Evolutionary conservation across 2,329 filamentous ascomycete genomes (phyloP).

Genomic region (Diaporthe eres): DNA sequence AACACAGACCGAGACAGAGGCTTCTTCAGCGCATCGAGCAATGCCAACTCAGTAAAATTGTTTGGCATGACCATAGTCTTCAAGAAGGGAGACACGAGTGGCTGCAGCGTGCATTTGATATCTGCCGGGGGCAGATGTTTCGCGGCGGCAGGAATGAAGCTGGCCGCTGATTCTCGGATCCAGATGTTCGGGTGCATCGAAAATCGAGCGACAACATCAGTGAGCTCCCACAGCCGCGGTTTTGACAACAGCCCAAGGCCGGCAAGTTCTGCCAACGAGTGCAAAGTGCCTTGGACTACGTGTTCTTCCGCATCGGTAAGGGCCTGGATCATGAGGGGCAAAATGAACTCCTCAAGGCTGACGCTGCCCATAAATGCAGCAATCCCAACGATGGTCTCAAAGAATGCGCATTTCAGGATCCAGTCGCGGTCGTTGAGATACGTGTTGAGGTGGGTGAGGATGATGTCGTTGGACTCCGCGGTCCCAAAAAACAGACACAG

Average conservation of each 20-base stretch:
- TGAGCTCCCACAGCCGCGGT: slow-evolving; percentile 87
- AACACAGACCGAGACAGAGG: slow-evolving; percentile 85
- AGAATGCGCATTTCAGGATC: slow-evolving; percentile 96
- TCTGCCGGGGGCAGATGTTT: slow-evolving; percentile 85
- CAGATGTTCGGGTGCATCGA: slow-evolving; percentile 95
- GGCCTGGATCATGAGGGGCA: slow-evolving; percentile 96
- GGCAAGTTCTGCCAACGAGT: slow-evolving; percentile 90
- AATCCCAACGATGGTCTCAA: slow-evolving; percentile 94
- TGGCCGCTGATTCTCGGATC: slow-evolving; percentile 90
- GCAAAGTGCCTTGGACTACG: slow-evolving; percentile 90
- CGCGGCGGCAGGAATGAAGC: slow-evolving; percentile 84
- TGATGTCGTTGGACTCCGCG: slow-evolving; percentile 93
- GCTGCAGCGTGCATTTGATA: slow-evolving; percentile 84
- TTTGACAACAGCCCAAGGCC: slow-evolving; percentile 89
- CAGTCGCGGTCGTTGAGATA: slow-evolving; percentile 97
- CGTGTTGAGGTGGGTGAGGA: slow-evolving; percentile 95
- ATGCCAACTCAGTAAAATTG: slow-evolving; percentile 75
- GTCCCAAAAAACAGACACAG: slow-evolving; percentile 96
- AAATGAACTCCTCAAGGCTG: slow-evolving; percentile 92
- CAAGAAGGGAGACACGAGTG: slow-evolving; percentile 85
- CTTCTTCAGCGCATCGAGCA: slow-evolving; percentile 87
- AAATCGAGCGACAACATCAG: slow-evolving; percentile 86
- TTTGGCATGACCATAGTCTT: slow-evolving; percentile 77
- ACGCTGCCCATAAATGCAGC: slow-evolving; percentile 90
- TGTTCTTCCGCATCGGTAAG: slow-evolving; percentile 94